phyloP scores from a whole-genome alignment of 352 stramenopile genomes.

The Phytophthora vignae region DNA sequence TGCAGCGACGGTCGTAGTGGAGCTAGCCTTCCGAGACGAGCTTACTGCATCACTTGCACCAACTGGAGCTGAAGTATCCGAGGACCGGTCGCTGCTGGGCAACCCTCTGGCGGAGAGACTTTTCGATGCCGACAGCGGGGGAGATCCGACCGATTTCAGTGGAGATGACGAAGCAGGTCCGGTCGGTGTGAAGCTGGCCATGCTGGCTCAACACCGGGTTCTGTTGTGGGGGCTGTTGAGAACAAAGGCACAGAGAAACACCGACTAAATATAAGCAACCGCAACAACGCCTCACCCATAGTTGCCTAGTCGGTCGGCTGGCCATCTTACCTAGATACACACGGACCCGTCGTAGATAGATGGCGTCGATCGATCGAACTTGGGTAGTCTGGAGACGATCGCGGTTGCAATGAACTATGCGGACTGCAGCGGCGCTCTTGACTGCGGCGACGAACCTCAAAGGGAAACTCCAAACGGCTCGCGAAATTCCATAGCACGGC shows the following conservation, averaged over 20 bases:
- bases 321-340: conserved; percentile 12
- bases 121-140: conserved; percentile 15
- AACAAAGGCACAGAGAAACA: conserved; percentile 19
- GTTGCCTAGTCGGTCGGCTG: conserved; percentile 4
- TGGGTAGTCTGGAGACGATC: neutral
- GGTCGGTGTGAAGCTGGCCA: conserved; percentile 35
- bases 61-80: conserved; percentile 25
- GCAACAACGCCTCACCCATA: conserved; percentile 12
- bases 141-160: conserved; percentile 35
- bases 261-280: conserved; percentile 37
- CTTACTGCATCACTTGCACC: conserved; percentile 23
- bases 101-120: conserved; percentile 22
- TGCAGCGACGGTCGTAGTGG: conserved; percentile 11
- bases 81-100: conserved; percentile 15
- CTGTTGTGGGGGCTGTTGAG: conserved; percentile 16
- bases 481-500: conserved; percentile 22
- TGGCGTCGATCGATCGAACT: neutral
- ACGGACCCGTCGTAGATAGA: conserved; percentile 3
- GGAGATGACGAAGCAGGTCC: conserved; percentile 31
- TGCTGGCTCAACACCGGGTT: conserved; percentile 12
- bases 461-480: conserved; percentile 39
- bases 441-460: conserved; percentile 10
- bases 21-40: conserved; percentile 15
- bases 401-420: conserved; percentile 3
- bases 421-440: neutral